Evolutionary conservation across 768 basidiomycete species (phyloP).

Genomic region (Pleurotus ostreatus): DNA sequence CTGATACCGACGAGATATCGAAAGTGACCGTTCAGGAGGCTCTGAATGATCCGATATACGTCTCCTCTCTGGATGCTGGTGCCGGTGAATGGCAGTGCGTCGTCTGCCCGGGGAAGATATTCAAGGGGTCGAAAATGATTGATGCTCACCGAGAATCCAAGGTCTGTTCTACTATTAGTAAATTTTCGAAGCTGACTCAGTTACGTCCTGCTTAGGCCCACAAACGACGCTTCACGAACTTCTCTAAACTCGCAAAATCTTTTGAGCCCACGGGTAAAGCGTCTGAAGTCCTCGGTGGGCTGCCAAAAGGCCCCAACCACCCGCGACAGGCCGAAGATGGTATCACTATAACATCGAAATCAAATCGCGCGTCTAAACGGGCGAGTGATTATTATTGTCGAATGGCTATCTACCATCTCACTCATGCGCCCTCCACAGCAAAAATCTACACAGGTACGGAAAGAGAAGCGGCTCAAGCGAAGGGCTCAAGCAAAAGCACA

Average conservation of each 20-base stretch:
- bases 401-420: background rate
- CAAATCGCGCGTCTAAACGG: slow-evolving; percentile 62
- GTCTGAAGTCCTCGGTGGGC: slow-evolving; percentile 19
- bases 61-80: slow-evolving; percentile 51
- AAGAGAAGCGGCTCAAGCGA: slow-evolving; percentile 39
- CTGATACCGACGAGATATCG: slow-evolving; percentile 26
- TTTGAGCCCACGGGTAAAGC: slow-evolving; percentile 44
- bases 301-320: background rate
- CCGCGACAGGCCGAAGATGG: slow-evolving; percentile 13
- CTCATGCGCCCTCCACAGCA: slow-evolving; percentile 1
- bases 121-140: slow-evolving; percentile 57
- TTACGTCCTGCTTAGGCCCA: slow-evolving; percentile 41
- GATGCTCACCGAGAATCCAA: slow-evolving; percentile 56
- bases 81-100: slow-evolving; percentile 58
- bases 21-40: slow-evolving; percentile 55
- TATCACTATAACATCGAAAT: slow-evolving; percentile 19
- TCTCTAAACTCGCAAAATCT: slow-evolving; percentile 35
- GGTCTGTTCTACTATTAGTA: slow-evolving; percentile 36
- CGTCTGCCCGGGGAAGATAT: slow-evolving; percentile 68
- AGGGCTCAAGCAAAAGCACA: slow-evolving; percentile 39
- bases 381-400: slow-evolving; percentile 28
- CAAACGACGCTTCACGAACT: slow-evolving; percentile 51
- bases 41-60: slow-evolving; percentile 59
- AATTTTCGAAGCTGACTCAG: too few species aligned
- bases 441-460: slow-evolving; percentile 26